Base-by-base conservation (phyloP, 1,284 basidiomycete genomes). In the Naganishia sp. region DNA sequence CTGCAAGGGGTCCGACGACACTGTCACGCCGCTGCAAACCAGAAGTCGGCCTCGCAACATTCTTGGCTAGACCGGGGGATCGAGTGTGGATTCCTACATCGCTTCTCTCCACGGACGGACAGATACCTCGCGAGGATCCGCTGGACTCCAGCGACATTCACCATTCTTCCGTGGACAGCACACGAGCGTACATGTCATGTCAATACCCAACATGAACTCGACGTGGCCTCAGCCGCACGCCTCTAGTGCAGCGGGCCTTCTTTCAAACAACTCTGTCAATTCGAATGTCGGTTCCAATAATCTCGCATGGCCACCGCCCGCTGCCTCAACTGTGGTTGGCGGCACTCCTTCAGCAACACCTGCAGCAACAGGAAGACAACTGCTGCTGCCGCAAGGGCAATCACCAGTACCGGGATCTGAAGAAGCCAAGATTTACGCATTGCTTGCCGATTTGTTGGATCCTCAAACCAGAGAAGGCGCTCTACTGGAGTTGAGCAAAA, bases 401-500 rank as follows among this genome's bases (percentile, higher is more conserved):
- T 70, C 76, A 17, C 77, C 76, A 0, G 74, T 76, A 2, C 71
- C 72, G 0, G 77, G 77, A 21, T 74, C 74, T 23, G 82, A 83
- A 67, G 83, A 83, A 70, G 81, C 82, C 66, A 82, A 83, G 75
- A 83, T 84, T 42, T 83, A 82, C 73, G 76, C 77, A 52, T 73
- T 84, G 69, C 82, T 84, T 71, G 80, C 81, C 42, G 82, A 83
- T 70, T 71, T 84, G 60, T 74, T 83, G 68, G 81, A 81, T 69
- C 81, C 80, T 10, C 75, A 83, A 61, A 87, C 88, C n/a, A 84
- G 94, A 68, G 94, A 97, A 76, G 84, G 84, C 7, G 94, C 94
- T 0, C 81, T 97, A 63, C 84, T 99, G 57, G 96, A 99, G 82
- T 83, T 99, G 72, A 96, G 93, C 83, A 99, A 99, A 85, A 98